Conservation (phyloP, 805 yeast species). For the Yarrowia phangngaensis region DNA sequence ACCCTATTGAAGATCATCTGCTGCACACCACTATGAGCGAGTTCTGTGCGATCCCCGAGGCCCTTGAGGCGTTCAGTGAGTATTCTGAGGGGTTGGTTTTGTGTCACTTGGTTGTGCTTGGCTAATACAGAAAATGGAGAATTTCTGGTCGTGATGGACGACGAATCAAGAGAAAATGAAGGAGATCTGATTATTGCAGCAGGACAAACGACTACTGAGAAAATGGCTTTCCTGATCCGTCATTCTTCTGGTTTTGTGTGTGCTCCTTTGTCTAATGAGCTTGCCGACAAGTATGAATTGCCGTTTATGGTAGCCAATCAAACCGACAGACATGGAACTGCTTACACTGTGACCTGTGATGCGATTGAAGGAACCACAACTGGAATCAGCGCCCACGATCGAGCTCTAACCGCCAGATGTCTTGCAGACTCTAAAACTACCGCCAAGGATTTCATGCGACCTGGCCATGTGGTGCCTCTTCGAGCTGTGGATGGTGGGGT, state of each 20-base stretch:
- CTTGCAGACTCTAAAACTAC: constrained; percentile 59
- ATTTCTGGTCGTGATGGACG: constrained; percentile 94
- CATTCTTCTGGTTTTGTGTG: constrained; percentile 79
- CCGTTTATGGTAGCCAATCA: constrained; percentile 67
- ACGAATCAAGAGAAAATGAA: constrained; percentile 92
- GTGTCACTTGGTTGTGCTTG: no score
- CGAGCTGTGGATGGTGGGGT: constrained; percentile 87
- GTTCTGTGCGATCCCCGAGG: constrained; percentile 62
- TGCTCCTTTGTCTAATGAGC: constrained; percentile 71
- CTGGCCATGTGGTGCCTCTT: constrained; percentile 92
- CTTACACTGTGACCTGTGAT: constrained; percentile 92
- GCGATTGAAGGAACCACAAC: constrained; percentile 86
- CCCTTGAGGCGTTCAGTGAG: constrained; percentile 62
- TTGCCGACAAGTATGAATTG: constrained; percentile 76
- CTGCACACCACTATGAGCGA: constrained; percentile 15
- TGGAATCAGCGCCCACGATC: constrained; percentile 91
- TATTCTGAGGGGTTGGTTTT: constrained; percentile 28
- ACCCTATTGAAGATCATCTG: not conserved
- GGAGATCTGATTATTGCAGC: constrained; percentile 98
- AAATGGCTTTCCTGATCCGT: constrained; percentile 92
- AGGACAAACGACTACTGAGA: constrained; percentile 64
- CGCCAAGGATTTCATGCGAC: constrained; percentile 71
- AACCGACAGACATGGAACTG: constrained; percentile 90
- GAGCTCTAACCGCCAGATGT: constrained; percentile 73
- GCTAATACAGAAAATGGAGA: constrained; percentile 52